Percentiles rank a stretch among this genome's conserved stretches.
Conservation (phyloP, 2,329 filamentous ascomycete genomes). For the Epicoccum sorghinum region DNA sequence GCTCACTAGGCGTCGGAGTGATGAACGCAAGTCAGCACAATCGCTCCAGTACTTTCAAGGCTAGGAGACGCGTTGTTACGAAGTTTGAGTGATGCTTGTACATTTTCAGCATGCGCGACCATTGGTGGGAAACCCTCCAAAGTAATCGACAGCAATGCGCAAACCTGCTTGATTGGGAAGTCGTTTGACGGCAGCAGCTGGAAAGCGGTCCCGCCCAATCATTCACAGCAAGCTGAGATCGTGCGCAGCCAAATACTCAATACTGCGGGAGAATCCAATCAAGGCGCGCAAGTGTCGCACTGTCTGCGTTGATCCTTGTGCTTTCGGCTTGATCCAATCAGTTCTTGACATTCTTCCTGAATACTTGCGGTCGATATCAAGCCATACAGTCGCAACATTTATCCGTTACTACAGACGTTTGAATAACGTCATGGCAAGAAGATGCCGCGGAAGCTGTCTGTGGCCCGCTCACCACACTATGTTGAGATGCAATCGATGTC, state of each 20-base stretch:
- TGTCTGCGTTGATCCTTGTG: background rate
- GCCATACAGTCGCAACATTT: background rate
- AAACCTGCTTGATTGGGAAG: constrained; percentile 16
- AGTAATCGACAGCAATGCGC: constrained; percentile 13
- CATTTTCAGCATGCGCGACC: background rate
- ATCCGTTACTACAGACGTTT: background rate
- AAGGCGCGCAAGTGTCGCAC: background rate
- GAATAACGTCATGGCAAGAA: constrained; percentile 1
- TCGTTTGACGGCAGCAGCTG: constrained; percentile 5
- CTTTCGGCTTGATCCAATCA: background rate
- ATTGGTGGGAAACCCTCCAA: constrained; percentile 16
- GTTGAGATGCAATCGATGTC: background rate
- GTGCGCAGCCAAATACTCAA: background rate
- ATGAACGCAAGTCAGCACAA: too few species aligned
- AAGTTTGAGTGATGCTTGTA: too few species aligned
- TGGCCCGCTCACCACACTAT: background rate
- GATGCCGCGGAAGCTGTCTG: background rate
- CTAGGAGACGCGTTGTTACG: too few species aligned
- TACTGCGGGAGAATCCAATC: background rate
- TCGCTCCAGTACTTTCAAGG: too few species aligned
- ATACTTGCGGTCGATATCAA: background rate
- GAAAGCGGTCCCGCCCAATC: constrained; percentile 15
- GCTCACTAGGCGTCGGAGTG: too few species aligned
- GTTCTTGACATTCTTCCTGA: too few species aligned
- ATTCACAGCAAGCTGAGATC: background rate